Base-by-base conservation (phyloP, 2,329 filamentous ascomycete species). In the Aspergillus sp. region DNA sequence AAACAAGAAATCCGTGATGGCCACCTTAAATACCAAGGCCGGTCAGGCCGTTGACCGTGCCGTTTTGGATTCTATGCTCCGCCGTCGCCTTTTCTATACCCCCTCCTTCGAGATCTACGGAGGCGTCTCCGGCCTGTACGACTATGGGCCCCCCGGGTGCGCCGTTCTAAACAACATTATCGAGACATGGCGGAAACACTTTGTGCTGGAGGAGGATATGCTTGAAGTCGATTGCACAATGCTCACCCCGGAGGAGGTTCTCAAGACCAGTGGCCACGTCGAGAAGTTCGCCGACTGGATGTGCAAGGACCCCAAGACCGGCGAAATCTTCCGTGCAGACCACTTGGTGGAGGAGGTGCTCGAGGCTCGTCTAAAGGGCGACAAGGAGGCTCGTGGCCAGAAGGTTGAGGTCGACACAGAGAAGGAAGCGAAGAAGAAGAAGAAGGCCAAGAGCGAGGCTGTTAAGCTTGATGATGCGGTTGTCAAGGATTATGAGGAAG, bases 251-350 rank as follows among this genome's bases (percentile, higher is more conserved):
- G 87, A 95, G 69, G 90, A 95, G 48, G 91, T 99, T 38, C 85
- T 99, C 71, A 96, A 98, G 84, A 96, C 93, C 53, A 90, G 87
- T 74, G 95, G 95, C 63, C 95, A 99, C 79, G 95, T 98, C 64
- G 93, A 97, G 76, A 96, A 96, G 78, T 98, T 98, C 71, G 90
- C 91, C 76, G 93, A 98, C 76, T 98, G 90, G 91, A 97, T 98
- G 93, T 96, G 91, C 87, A 96, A 96, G 78, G 95, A 99, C 76
- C 91, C 93, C 62, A 96, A 96, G 83, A 96, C 89, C 69, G 95
- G 95, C 73, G 95, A 99, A 76, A 96, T 97, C 71, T 87, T 99
- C 74, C 87, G 95, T 66, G 92, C 95, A 57, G 95, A 99, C 73
- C 95, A 99, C 80, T 85, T 98, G 68, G 93, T 99, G 65, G 93